A percentile compares a stretch with the other conserved stretches of the same genome.
Evolutionary conservation across 164 flowering plant genomes (phyloP).

Genomic region (Vitis cinerea): DNA sequence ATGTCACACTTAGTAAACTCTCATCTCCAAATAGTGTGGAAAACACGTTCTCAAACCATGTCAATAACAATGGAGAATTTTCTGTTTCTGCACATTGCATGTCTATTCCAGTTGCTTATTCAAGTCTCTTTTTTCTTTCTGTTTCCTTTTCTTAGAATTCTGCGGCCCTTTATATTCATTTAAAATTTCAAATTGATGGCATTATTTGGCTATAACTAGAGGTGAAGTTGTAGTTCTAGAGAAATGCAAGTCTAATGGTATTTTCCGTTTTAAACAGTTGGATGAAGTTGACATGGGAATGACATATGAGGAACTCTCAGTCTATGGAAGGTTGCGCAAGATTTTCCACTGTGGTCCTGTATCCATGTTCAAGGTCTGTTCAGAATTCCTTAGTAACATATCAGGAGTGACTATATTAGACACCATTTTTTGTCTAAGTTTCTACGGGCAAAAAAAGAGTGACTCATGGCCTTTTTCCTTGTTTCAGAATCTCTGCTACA

Average conservation of each 20-base stretch:
- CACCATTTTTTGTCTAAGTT: no score
- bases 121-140: neutral
- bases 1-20: neutral
- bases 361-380: constrained; percentile 88
- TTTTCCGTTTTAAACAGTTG: constrained; percentile 44
- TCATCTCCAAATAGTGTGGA: neutral
- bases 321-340: constrained; percentile 87
- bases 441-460: no score
- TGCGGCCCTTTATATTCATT: no score
- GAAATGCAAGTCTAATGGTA: neutral
- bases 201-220: no score
- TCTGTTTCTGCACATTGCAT: neutral
- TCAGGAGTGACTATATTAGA: neutral
- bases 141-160: neutral
- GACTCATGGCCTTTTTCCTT: neutral
- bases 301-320: constrained; percentile 95
- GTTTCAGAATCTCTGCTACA: constrained; percentile 78
- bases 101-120: neutral
- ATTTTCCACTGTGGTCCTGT: constrained; percentile 93
- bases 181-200: no score
- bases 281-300: constrained; percentile 99
- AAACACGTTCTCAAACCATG: neutral
- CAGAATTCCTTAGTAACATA: neutral
- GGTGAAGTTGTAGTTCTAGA: neutral
- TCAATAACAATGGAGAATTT: neutral